A percentile compares a stretch with the other conserved stretches of the same genome.
phyloP scores from a whole-genome alignment of 1,139 yeast species.

The Diutina mesorugosa region DNA sequence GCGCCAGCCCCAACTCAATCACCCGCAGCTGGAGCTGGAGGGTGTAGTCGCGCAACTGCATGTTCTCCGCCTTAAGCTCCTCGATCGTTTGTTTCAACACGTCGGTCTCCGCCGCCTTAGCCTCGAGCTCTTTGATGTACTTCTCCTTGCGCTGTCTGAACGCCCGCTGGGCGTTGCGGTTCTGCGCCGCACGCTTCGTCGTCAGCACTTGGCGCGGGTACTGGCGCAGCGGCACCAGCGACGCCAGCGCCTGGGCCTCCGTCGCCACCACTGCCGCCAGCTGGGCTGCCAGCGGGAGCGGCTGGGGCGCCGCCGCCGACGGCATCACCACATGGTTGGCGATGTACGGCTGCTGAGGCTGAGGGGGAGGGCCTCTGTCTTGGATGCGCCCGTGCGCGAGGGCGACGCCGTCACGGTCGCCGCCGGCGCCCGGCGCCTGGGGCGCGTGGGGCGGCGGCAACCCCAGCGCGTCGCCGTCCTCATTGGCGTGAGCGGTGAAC shows the following conservation, averaged over 20 bases:
- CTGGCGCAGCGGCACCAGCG: background rate
- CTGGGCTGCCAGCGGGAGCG: background rate
- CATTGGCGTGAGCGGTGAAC: background rate
- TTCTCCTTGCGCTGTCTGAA: conserved; percentile 72
- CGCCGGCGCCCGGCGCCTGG: background rate
- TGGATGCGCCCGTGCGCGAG: background rate
- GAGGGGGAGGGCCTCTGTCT: background rate
- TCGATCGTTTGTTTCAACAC: conserved; percentile 49
- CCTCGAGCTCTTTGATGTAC: conserved; percentile 66
- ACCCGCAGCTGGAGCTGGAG: conserved; percentile 56
- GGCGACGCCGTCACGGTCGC: background rate
- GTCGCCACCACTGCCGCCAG: background rate
- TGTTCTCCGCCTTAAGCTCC: conserved; percentile 53
- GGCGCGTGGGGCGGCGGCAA: background rate
- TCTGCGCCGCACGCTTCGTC: conserved; percentile 80
- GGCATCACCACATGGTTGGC: background rate
- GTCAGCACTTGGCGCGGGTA: background rate
- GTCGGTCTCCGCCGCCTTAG: conserved; percentile 50
- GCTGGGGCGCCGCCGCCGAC: background rate
- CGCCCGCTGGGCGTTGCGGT: conserved; percentile 80
- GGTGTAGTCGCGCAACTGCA: conserved; percentile 62
- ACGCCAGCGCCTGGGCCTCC: background rate
- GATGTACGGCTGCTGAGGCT: background rate
- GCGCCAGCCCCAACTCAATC: conserved; percentile 25
- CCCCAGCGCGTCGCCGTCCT: background rate